These are phyloP conservation scores for Ogataea zsoltii DNA, from an alignment of 805 yeast species.

Conservation along the genomic window DNA sequence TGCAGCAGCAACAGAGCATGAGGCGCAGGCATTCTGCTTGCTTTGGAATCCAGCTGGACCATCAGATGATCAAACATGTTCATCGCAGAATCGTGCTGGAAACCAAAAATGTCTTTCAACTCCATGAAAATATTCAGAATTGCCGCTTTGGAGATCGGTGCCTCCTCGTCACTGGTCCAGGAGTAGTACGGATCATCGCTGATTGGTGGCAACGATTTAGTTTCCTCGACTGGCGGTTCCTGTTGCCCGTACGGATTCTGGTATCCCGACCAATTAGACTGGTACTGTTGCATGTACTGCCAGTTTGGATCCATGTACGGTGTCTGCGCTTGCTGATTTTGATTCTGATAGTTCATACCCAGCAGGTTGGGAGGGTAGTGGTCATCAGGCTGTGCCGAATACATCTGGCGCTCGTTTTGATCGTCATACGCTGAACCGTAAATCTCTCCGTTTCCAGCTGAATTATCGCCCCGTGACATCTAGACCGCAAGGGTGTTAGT, in stretches of 20 bases:
- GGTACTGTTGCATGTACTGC: constrained; percentile 20
- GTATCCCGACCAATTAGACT: constrained; percentile 12
- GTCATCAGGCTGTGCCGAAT: constrained; percentile 5
- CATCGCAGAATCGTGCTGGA: constrained; percentile 73
- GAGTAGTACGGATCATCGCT: constrained; percentile 50
- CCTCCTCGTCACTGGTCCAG: constrained; percentile 60
- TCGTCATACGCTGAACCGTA: constrained; percentile 17
- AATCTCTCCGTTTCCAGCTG: constrained; percentile 10
- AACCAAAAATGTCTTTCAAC: constrained; percentile 70
- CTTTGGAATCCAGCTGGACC: constrained; percentile 81
- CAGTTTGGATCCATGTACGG: constrained; percentile 18
- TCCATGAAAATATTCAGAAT: constrained; percentile 62
- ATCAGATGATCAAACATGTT: constrained; percentile 83
- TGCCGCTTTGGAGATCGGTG: constrained; percentile 69
- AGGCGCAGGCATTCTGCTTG: constrained; percentile 72
- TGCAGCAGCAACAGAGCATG: constrained; percentile 77
- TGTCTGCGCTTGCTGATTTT: constrained; percentile 6
- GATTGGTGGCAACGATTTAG: constrained; percentile 15
- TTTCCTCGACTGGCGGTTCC: constrained; percentile 15
- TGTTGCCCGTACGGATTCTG: constrained; percentile 9
- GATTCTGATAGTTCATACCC: constrained; percentile 9
- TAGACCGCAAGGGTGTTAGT: constrained; percentile 15
- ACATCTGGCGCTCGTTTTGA: constrained; percentile 8
- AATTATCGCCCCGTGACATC: constrained; percentile 13
- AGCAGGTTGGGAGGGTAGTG: constrained; percentile 18